Evolutionary conservation across 2,329 filamentous ascomycete genomes (phyloP).

Genomic region (Xylaria sp.): DNA sequence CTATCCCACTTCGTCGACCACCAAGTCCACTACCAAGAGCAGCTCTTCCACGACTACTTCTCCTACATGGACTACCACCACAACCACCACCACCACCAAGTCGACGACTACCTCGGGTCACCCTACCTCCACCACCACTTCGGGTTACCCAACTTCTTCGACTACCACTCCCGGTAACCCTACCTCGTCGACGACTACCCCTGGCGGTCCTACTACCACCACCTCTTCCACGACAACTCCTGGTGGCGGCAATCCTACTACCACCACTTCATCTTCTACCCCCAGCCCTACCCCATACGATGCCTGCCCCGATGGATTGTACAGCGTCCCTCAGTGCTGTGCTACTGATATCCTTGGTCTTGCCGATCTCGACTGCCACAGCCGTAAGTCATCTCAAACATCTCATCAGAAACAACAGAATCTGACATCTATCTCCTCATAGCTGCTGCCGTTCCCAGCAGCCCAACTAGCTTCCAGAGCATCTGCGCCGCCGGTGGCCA

Average conservation of each 20-base stretch:
- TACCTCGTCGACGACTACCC: not conserved
- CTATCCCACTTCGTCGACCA: not conserved
- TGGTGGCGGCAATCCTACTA: not conserved
- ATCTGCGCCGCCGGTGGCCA: conserved; percentile 57
- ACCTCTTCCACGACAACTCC: conserved; percentile 13
- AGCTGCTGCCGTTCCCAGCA: conserved; percentile 52
- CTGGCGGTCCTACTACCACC: conserved; percentile 3
- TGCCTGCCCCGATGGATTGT: conserved; percentile 56
- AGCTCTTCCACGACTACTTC: not conserved
- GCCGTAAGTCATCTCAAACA: conserved; percentile 47
- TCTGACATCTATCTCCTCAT: not conserved
- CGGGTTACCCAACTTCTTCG: not conserved
- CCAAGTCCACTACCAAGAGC: not conserved
- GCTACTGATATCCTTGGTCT: conserved; percentile 66
- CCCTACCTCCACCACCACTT: not conserved
- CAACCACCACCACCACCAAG: not conserved
- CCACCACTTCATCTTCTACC: not conserved
- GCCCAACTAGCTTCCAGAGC: conserved; percentile 56
- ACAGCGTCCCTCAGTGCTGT: conserved; percentile 65
- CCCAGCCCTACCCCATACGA: conserved; percentile 44
- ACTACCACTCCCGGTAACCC: not conserved
- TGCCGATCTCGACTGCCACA: conserved; percentile 59
- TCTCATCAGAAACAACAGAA: not conserved
- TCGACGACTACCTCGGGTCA: not conserved
- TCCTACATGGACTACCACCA: not conserved